Base-by-base conservation (phyloP, 352 stramenopile genomes). In the Phytophthora idaei region DNA sequence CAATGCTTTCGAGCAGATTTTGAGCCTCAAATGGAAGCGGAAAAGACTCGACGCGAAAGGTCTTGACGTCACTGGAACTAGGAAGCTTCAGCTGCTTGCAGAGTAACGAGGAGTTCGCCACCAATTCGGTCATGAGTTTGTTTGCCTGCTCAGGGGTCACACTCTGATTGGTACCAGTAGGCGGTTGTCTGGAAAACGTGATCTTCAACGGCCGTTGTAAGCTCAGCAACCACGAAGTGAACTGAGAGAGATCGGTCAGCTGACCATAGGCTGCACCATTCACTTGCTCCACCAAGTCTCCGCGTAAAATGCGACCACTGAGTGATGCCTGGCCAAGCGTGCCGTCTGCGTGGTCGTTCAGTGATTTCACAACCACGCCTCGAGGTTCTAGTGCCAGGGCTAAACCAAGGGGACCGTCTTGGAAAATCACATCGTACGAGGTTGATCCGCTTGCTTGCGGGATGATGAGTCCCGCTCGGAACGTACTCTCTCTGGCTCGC, bases 171-270 rank as follows among this genome's bases (percentile, higher is more conserved):
- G 57, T 51, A 31, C 17, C 45, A 9, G 21, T 34, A 57, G 27
- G 56, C 7, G 58, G 51, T 52, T 78, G 74, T 50, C 78, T 74
- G 0, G 82, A 90, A 58, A 94, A 92, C 3, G 59, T 78, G 11
- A 94, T 87, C 52, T 78, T 78, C 9, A 94, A 55, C 8, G 88
- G 88, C 6, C 88, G 83, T 32, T 83, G 79, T 12, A 94, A 67
- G 8, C 71, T 77, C n/a, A 92, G 69, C 39, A 95, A 57, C 46
- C 67, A 83, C 6, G 86, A 79, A 4, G 88, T 95, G 44, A 95
- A 95, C 67, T 95, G 84, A 27, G 83, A 93, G 31, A 95, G 64
- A 73, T 94, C 86, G 11, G 61, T 80, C 15, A 95, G 57, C 17
- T 76, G 47, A 7, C 88, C 88, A 47, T 92, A 90, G 1, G 58